Base-by-base conservation (phyloP, 2,329 filamentous ascomycete species). In the Aspergillus unguis region DNA sequence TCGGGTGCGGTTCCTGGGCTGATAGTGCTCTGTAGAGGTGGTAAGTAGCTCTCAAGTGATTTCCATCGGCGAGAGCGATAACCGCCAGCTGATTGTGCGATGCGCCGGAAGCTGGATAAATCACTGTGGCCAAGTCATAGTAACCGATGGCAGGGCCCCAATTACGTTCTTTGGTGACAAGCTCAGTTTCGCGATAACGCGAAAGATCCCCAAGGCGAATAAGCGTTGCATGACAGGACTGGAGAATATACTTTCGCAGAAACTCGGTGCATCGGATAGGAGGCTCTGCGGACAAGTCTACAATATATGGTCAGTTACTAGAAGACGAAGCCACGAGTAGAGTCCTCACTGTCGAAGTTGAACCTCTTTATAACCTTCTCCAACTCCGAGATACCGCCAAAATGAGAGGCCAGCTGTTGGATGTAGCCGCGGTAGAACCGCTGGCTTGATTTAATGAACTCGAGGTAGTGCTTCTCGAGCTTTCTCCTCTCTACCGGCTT, bases 81-180 rank as follows among this genome's bases (percentile, higher is more conserved):
- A 97, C 88, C 33, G 89, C 92, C 69, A 94, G 84, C 70, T 97
- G 94, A 65, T 99, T 92, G 65, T 95, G 88, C 11, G 90, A 88
- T 57, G 85, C 83, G 29, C 92, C 92, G 42, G 88, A 90, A 17
- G 83, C 78, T 3, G 92, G 90, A 60, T 88, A 82, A 48, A 97
- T 80, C 47, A 87, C 84, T 58, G 85, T 84, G 25, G 94, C 94
- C 54, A 97, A 77, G 50, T 82, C 78, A 70, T 99, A 97, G 71
- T 92, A 96, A 8, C 87, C 85, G 64, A 92, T 79, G 10, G 92
- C 90, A 10, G 84, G 84, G 27, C 87, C 87, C 78, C 89, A 95
- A 62, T 87, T 88, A 48, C 85, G 85, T 58, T 84, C 82, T 69
- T 88, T 91, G 55, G 80, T 81, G 54, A 86, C 84, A 53, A 89